phyloP scores from a whole-genome alignment of 164 flowering plant genomes.

The Annona squamosa region DNA sequence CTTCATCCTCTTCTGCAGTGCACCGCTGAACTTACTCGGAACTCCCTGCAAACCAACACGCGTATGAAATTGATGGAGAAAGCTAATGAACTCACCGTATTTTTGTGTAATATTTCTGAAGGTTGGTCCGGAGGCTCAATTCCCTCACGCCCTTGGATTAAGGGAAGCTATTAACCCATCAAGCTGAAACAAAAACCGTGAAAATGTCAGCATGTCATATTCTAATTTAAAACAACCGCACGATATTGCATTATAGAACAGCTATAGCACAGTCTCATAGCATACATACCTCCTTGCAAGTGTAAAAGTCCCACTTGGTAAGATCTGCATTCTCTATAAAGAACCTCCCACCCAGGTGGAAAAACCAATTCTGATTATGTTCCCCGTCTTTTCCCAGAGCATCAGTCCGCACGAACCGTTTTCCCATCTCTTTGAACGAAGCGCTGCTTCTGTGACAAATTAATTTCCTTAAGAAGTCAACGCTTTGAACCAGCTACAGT shows the following conservation, averaged over 20 bases:
- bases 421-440: constrained; percentile 14
- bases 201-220: not conserved
- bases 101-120: constrained; percentile 11
- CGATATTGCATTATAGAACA: not conserved
- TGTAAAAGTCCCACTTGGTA: constrained; percentile 12
- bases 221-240: not conserved
- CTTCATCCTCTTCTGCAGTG: constrained; percentile 12
- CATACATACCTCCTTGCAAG: constrained; percentile 13
- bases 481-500: not conserved
- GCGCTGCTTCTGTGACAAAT: constrained; percentile 11
- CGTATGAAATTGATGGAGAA: not conserved
- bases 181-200: constrained; percentile 8
- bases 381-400: constrained; percentile 16
- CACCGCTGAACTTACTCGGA: constrained; percentile 5
- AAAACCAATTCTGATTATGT: constrained; percentile 14
- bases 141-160: constrained; percentile 17
- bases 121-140: constrained; percentile 11
- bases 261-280: not conserved
- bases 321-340: constrained; percentile 17
- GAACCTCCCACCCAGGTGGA: constrained; percentile 11
- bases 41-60: not conserved
- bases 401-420: constrained; percentile 9
- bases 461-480: not conserved
- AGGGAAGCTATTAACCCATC: constrained; percentile 15
- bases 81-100: constrained; percentile 12